Base-by-base conservation (phyloP, 2,329 filamentous ascomycete genomes). In the Exophiala alcalophila region DNA sequence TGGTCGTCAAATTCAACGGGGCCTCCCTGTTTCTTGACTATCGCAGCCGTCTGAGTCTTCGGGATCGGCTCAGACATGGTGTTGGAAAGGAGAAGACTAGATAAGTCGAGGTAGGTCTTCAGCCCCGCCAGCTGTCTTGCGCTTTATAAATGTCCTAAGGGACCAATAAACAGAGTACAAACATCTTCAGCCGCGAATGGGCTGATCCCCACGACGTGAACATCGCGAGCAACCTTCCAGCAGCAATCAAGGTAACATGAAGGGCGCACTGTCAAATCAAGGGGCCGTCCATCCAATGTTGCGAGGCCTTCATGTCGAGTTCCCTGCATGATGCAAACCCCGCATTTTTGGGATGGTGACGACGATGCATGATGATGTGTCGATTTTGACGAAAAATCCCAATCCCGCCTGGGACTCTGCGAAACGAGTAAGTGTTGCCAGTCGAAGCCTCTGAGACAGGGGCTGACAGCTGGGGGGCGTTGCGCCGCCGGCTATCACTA, bases 1-100 rank as follows among this genome's bases (percentile, higher is more conserved):
- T 65, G 59, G 21, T 62, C 53, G 25, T 62, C 58, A 44, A 69
- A 67, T 33, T 68, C 62, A 16, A 70, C 64, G 5, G 58, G 53
- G 6, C 63, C 64, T 11, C 67, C 67, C 2, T 69, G 60, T 16
- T 60, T 49, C 12, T 54, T 62, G 51, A 76, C 64, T 42, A 69
- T 55, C 28, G 66, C 65, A 16, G 66, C 67, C 2, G 62, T 69
- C 45, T 71, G 66, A 7, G 40, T 50, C 23, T 32, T 37, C 3
- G 51, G 49, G 12, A 54, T 50, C 9, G 18, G 12, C 9, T 40
- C 38, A 28, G 48, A 20, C 48, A 50, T 47, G 21, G 3, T 31
- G 46, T 11, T n/a, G 10, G 19, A 19, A 25, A 4, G 20, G 16
- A 26, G 11, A 47, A 32, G 6, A 26, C 14, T 8, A n/a, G 29